phyloP scores from a whole-genome alignment of 2,329 filamentous ascomycete species.

The Elsinoe ampelina region DNA sequence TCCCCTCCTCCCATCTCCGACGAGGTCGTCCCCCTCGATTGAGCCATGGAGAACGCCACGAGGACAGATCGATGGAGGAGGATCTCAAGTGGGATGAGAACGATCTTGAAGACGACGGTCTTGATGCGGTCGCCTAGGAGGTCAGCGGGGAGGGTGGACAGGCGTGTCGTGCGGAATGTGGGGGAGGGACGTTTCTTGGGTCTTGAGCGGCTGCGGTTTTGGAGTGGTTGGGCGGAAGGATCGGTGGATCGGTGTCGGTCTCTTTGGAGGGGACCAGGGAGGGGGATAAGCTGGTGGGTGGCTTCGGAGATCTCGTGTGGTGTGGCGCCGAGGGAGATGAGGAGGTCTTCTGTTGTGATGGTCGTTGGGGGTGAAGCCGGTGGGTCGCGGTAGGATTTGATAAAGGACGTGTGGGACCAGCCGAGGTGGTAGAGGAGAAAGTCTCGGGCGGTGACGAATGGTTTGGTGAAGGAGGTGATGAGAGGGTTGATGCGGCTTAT shows the following conservation, averaged over 20 bases:
- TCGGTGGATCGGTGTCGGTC: neutral
- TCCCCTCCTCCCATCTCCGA: neutral
- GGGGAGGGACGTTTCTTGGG: neutral
- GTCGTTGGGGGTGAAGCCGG: neutral
- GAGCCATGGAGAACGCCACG: neutral
- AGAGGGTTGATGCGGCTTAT: neutral
- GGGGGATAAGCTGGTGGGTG: neutral
- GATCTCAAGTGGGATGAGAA: neutral
- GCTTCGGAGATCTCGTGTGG: neutral
- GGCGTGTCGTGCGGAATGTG: neutral
- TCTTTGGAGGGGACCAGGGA: neutral
- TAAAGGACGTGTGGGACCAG: neutral
- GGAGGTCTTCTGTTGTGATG: neutral
- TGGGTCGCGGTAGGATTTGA: neutral
- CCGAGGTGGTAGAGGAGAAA: neutral
- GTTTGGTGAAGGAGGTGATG: neutral
- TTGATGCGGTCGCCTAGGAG: conserved; percentile 4
- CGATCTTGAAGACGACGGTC: neutral
- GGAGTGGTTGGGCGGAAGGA: too few relatives aligned
- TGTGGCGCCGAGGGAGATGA: conserved; percentile 1
- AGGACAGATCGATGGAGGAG: conserved; percentile 5
- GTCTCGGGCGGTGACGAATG: neutral
- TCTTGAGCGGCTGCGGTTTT: neutral
- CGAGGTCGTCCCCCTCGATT: neutral
- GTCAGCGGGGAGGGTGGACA: conserved; percentile 5